Conservation (phyloP, 2,329 filamentous ascomycete genomes). For the Incumbomyces delicatus region DNA sequence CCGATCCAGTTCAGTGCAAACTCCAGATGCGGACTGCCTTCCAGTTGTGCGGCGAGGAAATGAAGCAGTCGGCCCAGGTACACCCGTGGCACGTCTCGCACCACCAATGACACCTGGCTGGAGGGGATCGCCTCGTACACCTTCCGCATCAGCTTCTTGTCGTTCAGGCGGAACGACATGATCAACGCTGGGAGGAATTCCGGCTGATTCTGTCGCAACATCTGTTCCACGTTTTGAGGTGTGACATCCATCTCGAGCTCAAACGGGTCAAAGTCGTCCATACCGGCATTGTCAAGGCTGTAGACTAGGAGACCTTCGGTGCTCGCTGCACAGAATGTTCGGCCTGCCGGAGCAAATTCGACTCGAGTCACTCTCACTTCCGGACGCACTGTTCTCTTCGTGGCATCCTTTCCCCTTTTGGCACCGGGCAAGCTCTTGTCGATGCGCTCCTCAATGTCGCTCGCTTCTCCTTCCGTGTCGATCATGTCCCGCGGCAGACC, state of each 20-base stretch:
- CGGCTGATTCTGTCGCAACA: conserved; percentile 60
- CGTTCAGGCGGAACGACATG: conserved; percentile 95
- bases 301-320: conserved; percentile 93
- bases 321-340: conserved; percentile 85
- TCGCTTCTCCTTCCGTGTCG: conserved; percentile 78
- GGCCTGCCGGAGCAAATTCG: conserved; percentile 78
- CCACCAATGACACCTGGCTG: conserved; percentile 64
- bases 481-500: conserved; percentile 68
- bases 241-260: conserved; percentile 93
- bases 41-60: conserved; percentile 78
- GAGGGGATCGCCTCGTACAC: conserved; percentile 79
- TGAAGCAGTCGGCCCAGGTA: conserved; percentile 79
- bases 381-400: conserved; percentile 62
- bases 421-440: conserved; percentile 75
- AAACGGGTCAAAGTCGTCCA: conserved; percentile 75
- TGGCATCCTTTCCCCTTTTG: conserved; percentile 72
- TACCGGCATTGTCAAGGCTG: conserved; percentile 68
- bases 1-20: conserved; percentile 93
- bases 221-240: conserved; percentile 70
- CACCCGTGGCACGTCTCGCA: conserved; percentile 68
- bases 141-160: conserved; percentile 66
- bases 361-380: conserved; percentile 79
- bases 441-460: conserved; percentile 74
- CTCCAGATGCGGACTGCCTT: conserved; percentile 86
- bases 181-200: conserved; percentile 87